Conservation (phyloP, 2,329 filamentous ascomycete species). For the Phoma sp. region DNA sequence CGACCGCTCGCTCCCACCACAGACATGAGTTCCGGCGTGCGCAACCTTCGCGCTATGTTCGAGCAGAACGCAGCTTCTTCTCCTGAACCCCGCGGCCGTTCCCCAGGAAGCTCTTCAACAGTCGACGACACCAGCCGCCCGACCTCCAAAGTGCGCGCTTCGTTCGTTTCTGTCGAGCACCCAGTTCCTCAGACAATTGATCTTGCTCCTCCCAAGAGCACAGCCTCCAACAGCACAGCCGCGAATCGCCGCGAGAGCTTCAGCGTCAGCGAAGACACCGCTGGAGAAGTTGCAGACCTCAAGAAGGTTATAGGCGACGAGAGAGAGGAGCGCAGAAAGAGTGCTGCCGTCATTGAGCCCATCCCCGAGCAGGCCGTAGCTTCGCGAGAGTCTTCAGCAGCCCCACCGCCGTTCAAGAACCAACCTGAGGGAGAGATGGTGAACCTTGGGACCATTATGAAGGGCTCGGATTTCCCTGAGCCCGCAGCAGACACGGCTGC, state of each 20-base stretch:
- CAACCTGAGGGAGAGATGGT: slow-evolving; percentile 36
- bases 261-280: slow-evolving; percentile 47
- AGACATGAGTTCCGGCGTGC: slow-evolving; percentile 60
- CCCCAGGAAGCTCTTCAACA: slow-evolving; percentile 47
- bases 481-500: slow-evolving; percentile 19
- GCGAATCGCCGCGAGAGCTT: slow-evolving; percentile 53
- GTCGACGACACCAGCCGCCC: slow-evolving; percentile 44
- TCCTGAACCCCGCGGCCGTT: slow-evolving; percentile 55
- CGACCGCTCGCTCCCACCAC: slow-evolving; percentile 30
- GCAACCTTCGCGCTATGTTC: slow-evolving; percentile 59
- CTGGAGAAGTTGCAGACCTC: slow-evolving; percentile 45
- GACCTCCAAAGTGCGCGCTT: slow-evolving; percentile 56
- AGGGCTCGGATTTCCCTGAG: slow-evolving; percentile 47
- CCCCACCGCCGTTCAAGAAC: slow-evolving; percentile 42
- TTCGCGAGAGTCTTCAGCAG: slow-evolving; percentile 47
- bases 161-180: slow-evolving; percentile 57
- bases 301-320: slow-evolving; percentile 52
- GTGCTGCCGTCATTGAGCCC: slow-evolving; percentile 45
- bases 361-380: slow-evolving; percentile 55
- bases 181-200: slow-evolving; percentile 42
- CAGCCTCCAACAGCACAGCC: slow-evolving; percentile 38
- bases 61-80: slow-evolving; percentile 49
- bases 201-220: slow-evolving; percentile 36
- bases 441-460: slow-evolving; percentile 46
- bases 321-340: slow-evolving; percentile 49